A percentile compares a stretch with the other conserved stretches of the same genome.
Conservation (phyloP, 805 yeast genomes). For the Sugiyamaella americana region DNA sequence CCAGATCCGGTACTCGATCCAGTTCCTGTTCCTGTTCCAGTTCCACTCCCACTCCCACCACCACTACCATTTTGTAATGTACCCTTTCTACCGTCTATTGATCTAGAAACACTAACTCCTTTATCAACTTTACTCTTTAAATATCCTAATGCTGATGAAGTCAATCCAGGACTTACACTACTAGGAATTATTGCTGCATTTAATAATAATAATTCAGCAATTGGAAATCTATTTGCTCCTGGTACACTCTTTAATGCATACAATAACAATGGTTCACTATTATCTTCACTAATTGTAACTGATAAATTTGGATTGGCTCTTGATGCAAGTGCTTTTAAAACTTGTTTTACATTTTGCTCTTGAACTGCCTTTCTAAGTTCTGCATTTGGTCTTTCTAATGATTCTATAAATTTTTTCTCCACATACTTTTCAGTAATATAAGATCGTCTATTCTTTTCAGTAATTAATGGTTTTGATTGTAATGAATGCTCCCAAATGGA, state of each 20-base stretch:
- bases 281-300: constrained; percentile 1
- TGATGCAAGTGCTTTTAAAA: constrained; percentile 33
- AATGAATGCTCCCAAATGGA: constrained; percentile 50
- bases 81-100: too few relatives aligned
- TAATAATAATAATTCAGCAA: constrained; percentile 35
- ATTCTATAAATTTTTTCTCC: constrained; percentile 40
- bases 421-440: constrained; percentile 65
- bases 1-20: too few relatives aligned
- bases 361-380: constrained; percentile 32
- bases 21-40: too few relatives aligned
- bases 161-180: neutral
- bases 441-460: constrained; percentile 45
- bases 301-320: constrained; percentile 35
- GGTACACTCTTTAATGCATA: constrained; percentile 31
- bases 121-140: constrained; percentile 2
- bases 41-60: too few relatives aligned
- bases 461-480: constrained; percentile 25
- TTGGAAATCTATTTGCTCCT: constrained; percentile 28
- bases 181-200: constrained; percentile 32
- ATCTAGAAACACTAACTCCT: too few relatives aligned
- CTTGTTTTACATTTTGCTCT: constrained; percentile 27
- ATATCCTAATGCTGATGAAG: constrained; percentile 1
- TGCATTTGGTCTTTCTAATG: constrained; percentile 31
- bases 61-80: too few relatives aligned
- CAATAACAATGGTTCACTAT: constrained; percentile 28